Evolutionary conservation across 108 stramenopile genomes (phyloP), one percentile per base, ranked within the genome.

Genomic region (Bacterosira constricta): DNA sequence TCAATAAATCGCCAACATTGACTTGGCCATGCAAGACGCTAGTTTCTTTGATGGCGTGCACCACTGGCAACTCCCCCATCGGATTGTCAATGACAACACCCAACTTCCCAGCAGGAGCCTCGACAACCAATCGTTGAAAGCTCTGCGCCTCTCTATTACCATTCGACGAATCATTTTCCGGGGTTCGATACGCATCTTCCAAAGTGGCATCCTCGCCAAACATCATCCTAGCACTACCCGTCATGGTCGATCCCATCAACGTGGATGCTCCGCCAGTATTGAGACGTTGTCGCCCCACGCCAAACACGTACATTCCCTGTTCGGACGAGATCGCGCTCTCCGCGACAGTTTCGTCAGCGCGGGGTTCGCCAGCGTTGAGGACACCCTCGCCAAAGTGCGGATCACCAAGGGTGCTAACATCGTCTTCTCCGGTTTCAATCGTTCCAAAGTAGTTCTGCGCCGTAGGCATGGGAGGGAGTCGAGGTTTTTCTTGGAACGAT

Each of bases 41-140:
- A 20, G 88, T 80, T 17, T 89, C 86, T 65, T 90, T 92, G 65
- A 95, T 89, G 8, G 89, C 91, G 56, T 92, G 91, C 26, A 95
- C 94, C 0, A 92, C 59, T 0, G 94, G 94, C 9, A 86, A 65
- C 23, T 84, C 85, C 4, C 87, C 88, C 26, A 82, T 81, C n/a
- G 89, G 88, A 20, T 91, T 92, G 51, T 95, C 91, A 60, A 95
- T 89, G 5, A 95, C 94, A 75, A 95, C 86, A 0, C 94, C 94
- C 35, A 95, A 69, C 62, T 90, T 90, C 20, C 94, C 94, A 47
- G 66, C 34, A 2, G 80, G 80, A 32, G 75, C 75, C n/a, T 66
- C 56, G 27, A 81, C 75, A 18, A 52, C 54, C 1, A 81, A 5
- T 20, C 75, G 34, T 56, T 77, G 39, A 12, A 52, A 71, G 42